Base-by-base conservation (phyloP, 345 rosid species). In the Eutrema heterophyllum region DNA sequence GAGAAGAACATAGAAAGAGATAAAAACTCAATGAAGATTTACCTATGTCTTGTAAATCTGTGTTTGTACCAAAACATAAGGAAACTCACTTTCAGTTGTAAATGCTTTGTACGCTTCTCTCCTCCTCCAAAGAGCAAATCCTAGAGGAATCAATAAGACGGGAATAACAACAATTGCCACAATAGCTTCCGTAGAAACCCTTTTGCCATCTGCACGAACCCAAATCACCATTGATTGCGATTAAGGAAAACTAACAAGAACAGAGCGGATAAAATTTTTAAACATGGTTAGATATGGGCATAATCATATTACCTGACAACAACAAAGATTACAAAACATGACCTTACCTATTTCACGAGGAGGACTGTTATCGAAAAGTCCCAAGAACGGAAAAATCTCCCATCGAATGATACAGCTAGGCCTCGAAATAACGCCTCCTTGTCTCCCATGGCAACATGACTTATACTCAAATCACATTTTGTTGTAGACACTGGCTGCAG, bases 351-450 rank as follows among this genome's bases (percentile, higher is more conserved):
- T 53, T 21, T 24, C 11, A n/a, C 29, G 13, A 45, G 66, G 13
- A 30, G 14, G 5, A 44, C 2, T 5, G 14, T 46, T 10, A n/a
- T 43, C 79, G 14, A 70, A 33, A 57, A 57, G 24, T 5, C 13
- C 67, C 68, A 60, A 83, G 40, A 85, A 85, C 0, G 38, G 24
- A 50, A n/a, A n/a, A n/a, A n/a, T n/a, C 11, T 85, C 86, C 54
- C 30, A 84, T 7, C 84, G 76, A 15, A 74, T 3, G 16, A 73
- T 70, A 61, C 86, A 87, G 46, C 86, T 87, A 0, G 89, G 78
- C 6, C 9, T 3, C 18, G 79, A 5, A n/a, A 78, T 56, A 48
- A 76, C 43, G 0, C 73, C 85, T 49, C 87, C 92, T 13, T 14
- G 49, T 36, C 1, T 70, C 10, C 77, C 74, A 1, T 9, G n/a